phyloP scores from a whole-genome alignment of 176 grass and related monocot species.

The Alloteropsis semialata region DNA sequence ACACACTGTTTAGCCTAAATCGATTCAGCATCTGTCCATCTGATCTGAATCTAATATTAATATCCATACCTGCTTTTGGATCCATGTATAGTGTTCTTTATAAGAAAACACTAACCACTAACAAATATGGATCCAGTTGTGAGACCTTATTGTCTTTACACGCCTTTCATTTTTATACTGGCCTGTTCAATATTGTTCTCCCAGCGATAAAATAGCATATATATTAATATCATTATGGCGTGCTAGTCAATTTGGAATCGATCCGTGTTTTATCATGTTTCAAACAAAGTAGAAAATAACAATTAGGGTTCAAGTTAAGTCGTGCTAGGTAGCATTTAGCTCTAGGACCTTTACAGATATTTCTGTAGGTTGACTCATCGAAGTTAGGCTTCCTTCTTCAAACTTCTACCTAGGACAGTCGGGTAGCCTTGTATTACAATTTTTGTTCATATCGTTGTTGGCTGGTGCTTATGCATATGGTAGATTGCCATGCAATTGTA shows the following conservation, averaged over 20 bases:
- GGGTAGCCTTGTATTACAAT: background rate
- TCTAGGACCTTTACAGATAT: background rate
- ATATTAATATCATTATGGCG: background rate
- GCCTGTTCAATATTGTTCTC: background rate
- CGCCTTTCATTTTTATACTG: background rate
- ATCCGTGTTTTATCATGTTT: background rate
- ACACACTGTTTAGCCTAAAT: background rate
- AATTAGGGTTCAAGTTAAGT: background rate
- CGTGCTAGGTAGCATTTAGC: background rate
- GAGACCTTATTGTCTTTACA: conserved; percentile 20
- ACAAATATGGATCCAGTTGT: background rate
- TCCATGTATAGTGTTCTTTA: background rate
- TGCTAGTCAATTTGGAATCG: background rate
- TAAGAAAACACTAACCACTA: background rate
- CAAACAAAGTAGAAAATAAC: background rate
- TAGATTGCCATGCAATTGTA: background rate
- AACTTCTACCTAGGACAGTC: background rate
- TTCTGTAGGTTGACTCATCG: background rate
- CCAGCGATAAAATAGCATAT: background rate
- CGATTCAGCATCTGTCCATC: background rate
- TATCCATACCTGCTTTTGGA: background rate
- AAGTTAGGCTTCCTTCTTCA: background rate
- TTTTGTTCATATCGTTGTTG: conserved; percentile 5
- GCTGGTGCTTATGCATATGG: background rate
- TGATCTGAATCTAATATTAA: background rate